Base-by-base conservation (phyloP, 768 basidiomycete species). In the Termitomyces sp. region DNA sequence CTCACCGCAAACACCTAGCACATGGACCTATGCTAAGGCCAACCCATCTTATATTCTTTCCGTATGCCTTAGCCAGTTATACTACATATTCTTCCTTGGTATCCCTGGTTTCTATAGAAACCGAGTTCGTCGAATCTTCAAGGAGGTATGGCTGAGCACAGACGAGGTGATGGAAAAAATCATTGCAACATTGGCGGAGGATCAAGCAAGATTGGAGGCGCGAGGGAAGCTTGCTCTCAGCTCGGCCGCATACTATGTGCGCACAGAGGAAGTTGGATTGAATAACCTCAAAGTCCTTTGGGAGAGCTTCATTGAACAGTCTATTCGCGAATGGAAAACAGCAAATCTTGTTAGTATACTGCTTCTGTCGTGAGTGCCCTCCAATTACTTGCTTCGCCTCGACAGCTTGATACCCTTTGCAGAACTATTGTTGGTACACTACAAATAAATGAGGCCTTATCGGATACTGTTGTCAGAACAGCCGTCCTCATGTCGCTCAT, bases 261-360 rank as follows among this genome's bases (percentile, higher is more conserved):
- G 18, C 26, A 36, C 56, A 36, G 56, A 57, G 16, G 56, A 57
- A 4, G n/a, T 13, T 6, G 50, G 26, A 30, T 33, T 51, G 9
- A 30, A 41, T 13, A 32, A 52, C 28, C 41, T 58, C 18, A 51
- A 46, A 38, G 33, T 20, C 7, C 80, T 84, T 1, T 91, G 89
- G 89, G 89, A 91, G 71, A 70, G 68, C 0, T 89, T 91, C 64
- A 80, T 90, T 14, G 85, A 88, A 57, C 84, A 85, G 0, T 72
- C 90, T 23, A 61, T 79, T 63, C 77, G 82, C 28, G 88, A 91
- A 66, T 90, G 87, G 87, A 89, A 89, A 74, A 90, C 88, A 2
- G 59, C 79, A 32, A 90, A 90, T 65, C 76, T 91, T 32, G 82
- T 92, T 16, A 89, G 87, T 13, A 89, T 87, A 10, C 69, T 92